phyloP scores from a whole-genome alignment of 1,284 basidiomycete species.

The Ganoderma boninense region DNA sequence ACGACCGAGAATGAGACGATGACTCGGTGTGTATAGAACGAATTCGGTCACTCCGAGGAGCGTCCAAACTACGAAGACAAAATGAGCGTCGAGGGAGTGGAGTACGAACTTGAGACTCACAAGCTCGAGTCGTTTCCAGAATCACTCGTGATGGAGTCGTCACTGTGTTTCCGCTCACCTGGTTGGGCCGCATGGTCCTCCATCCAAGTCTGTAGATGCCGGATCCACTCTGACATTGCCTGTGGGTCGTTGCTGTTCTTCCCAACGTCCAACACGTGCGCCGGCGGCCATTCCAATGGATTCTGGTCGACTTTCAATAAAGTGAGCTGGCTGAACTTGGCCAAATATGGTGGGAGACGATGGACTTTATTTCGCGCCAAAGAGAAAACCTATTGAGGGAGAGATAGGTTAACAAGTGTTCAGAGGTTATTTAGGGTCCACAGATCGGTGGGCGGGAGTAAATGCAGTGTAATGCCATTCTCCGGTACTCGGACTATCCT shows the following conservation, averaged over 20 bases:
- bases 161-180: slow-evolving; percentile 44
- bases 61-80: slow-evolving; percentile 15
- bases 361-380: slow-evolving; percentile 88
- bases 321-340: slow-evolving; percentile 77
- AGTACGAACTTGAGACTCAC: slow-evolving; percentile 15
- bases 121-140: slow-evolving; percentile 25
- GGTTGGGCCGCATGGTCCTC: slow-evolving; percentile 52
- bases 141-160: slow-evolving; percentile 36
- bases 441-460: neutral
- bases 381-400: slow-evolving; percentile 76
- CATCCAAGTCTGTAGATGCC: slow-evolving; percentile 79
- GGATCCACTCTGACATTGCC: slow-evolving; percentile 78
- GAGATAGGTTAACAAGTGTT: neutral
- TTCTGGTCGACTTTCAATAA: slow-evolving; percentile 92
- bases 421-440: neutral
- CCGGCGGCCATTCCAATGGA: slow-evolving; percentile 92
- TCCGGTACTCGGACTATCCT: neutral
- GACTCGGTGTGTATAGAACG: slow-evolving; percentile 25
- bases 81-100: neutral
- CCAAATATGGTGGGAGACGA: slow-evolving; percentile 82
- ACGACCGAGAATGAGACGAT: slow-evolving; percentile 58
- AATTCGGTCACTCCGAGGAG: slow-evolving; percentile 22
- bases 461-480: neutral
- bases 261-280: slow-evolving; percentile 55
- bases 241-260: slow-evolving; percentile 54